Evolutionary conservation across 2,329 filamentous ascomycete genomes (phyloP), one percentile per base, ranked within the genome.

Genomic region (Fusarium ambrosium): DNA sequence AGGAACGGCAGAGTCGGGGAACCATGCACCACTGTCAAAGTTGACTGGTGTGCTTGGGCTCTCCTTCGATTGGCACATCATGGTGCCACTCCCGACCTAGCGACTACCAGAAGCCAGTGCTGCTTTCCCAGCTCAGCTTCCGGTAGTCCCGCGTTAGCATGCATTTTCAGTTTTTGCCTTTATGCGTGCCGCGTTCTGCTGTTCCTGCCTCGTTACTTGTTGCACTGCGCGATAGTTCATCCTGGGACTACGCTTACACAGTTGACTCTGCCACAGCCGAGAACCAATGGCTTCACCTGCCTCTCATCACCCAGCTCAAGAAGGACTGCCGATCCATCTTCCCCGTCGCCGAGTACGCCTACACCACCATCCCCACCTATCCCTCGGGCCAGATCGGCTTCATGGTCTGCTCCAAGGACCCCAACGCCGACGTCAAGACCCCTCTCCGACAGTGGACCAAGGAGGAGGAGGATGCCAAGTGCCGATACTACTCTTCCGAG

Each of bases 361-460:
- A 98, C 91, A 98, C 96, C 82, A 98, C 96, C 81, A 99, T 99
- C 85, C 97, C 97, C 70, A 99, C 97, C 83, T 99, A 99, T 89
- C 97, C 97, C 77, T 97, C 95, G 67, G 97, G 97, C 83, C 97
- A 99, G 89, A 99, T 99, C 82, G 97, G 97, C 83, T 99, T 99
- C 92, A 98, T 99, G 95, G 94, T 99, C 83, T 98, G 97, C 92
- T 94, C 90, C 92, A 98, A 99, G 92, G 96, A 98, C 83, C 88
- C 92, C 83, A 91, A 86, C 82, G 91, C 92, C 84, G 90, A 99
- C 86, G 90, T 98, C 83, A 94, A 90, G 85, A 94, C 92, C 86
- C 97, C 97, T 64, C 82, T 98, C 73, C 93, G 97, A 82, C 89
- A 86, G 80, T 97, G 95, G 93, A 89, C 91, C 74, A 83, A 89